Base-by-base conservation (phyloP, 2,329 filamentous ascomycete species). In the Monosporascus sp. region DNA sequence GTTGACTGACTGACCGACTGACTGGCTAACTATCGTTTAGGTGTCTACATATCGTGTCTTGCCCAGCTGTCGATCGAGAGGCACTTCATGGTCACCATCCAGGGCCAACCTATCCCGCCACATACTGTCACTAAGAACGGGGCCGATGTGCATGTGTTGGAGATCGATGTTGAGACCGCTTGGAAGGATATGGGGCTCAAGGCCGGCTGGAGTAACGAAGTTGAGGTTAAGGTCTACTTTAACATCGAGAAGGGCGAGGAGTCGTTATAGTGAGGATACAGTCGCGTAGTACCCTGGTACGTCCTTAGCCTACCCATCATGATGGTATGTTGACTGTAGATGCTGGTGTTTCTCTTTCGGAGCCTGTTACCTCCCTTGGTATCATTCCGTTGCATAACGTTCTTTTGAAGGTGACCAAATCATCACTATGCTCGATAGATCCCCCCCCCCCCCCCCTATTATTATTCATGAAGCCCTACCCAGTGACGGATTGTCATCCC, bases 171-270 rank as follows among this genome's bases (percentile, higher is more conserved):
- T 14, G 80, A 84, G 60, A 76, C 72, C 31, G 93, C 93, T 1
- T 97, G 91, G 91, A 79, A 80, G 46, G 83, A 89, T 62, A 79
- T 91, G 74, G 80, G 78, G 0, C 75, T 94, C 52, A 73, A 84
- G 54, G 79, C 82, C 38, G 84, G 87, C 7, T 95, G 89, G 86
- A 87, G 84, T 59, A 96, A 96, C 67, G 89, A 95, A 68, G 79
- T 91, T 38, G 77, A 82, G 56, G 73, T 95, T 43, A 85, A 86
- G 66, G 69, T 91, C 5, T 86, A 75, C 52, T 76, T 82, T 48
- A 68, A 69, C 24, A 63, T 74, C 46, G 75, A 74, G 40, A 46
- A 46, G 24, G 7, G 9, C 8, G 31, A 35, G 1, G 31, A 35
- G 31, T 35, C 31, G 11, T 5, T 35, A 14, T 3, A 14, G 11